phyloP scores from a whole-genome alignment of 345 rosid species.

The Hibiscus syriacus region DNA sequence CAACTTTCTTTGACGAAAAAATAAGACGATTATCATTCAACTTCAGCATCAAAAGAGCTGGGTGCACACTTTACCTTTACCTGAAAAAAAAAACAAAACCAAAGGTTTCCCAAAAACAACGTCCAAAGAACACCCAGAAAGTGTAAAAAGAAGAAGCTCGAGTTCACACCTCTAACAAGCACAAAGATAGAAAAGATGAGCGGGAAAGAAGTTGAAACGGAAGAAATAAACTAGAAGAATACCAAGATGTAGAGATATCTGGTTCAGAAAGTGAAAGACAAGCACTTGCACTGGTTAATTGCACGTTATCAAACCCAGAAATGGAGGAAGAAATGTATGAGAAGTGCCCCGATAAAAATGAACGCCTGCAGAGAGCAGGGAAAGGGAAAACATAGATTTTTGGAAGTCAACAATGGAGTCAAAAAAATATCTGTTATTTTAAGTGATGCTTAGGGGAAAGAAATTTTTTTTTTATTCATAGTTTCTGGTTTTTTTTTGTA shows the following conservation, averaged over 20 bases:
- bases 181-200: neutral
- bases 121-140: neutral
- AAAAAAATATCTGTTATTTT: too few species aligned
- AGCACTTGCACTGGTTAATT: neutral
- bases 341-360: too few species aligned
- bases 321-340: too few species aligned
- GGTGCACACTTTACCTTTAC: neutral
- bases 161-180: neutral
- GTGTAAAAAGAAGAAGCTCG: conserved; percentile 12
- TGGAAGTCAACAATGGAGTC: too few species aligned
- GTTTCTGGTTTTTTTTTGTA: too few species aligned
- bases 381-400: too few species aligned
- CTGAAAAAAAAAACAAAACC: neutral
- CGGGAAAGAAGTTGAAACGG: neutral
- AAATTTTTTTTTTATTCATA: too few species aligned
- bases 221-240: neutral
- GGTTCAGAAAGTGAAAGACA: neutral
- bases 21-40: neutral
- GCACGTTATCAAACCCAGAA: neutral
- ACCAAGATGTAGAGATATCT: neutral
- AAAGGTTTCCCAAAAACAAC: too few species aligned
- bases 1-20: neutral
- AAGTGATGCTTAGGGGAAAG: too few species aligned
- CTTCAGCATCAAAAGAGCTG: neutral
- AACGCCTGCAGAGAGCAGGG: too few species aligned